A percentile compares a stretch with the other conserved stretches of the same genome.
phyloP scores from a whole-genome alignment of 2,329 filamentous ascomycete genomes.

The Stemphylium beticola region DNA sequence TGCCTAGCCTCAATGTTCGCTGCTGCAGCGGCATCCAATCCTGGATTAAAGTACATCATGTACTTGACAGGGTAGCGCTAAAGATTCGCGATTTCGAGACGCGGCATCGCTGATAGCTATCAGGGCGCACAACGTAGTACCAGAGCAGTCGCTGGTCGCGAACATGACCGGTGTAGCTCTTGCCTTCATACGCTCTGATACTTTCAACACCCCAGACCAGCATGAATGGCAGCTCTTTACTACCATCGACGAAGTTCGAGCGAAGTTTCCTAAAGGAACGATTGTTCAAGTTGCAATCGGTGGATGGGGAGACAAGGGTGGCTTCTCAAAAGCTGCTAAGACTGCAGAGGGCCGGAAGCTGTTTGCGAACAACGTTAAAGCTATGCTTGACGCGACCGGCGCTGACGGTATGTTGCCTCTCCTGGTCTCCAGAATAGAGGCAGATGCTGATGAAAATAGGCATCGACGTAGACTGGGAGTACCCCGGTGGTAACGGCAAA shows the following conservation, averaged over 20 bases:
- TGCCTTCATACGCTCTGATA: conserved; percentile 40
- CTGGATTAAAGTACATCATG: conserved; percentile 9
- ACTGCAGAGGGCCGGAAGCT: conserved; percentile 54
- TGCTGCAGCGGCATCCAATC: too few relatives aligned
- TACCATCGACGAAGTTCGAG: conserved; percentile 26
- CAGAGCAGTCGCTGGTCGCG: conserved; percentile 19
- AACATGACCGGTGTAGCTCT: conserved; percentile 38
- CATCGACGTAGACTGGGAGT: conserved; percentile 71
- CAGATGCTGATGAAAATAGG: conserved; percentile 18
- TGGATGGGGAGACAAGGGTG: conserved; percentile 72
- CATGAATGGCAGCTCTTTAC: conserved; percentile 37
- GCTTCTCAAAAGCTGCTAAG: conserved; percentile 65
- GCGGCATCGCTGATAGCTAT: neutral
- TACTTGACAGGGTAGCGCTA: conserved; percentile 2
- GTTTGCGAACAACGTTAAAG: conserved; percentile 69
- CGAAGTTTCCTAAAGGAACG: conserved; percentile 52
- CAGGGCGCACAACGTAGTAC: conserved; percentile 40
- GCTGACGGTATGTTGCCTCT: conserved; percentile 74
- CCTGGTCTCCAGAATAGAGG: too few relatives aligned
- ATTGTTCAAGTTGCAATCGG: conserved; percentile 68
- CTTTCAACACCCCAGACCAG: conserved; percentile 32
- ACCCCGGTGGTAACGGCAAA: conserved; percentile 69
- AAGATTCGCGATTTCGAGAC: too few relatives aligned
- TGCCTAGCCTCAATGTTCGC: too few relatives aligned
- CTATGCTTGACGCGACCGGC: conserved; percentile 63